phyloP scores from a whole-genome alignment of 2,329 filamentous ascomycete genomes.

The Seiridium cupressi region DNA sequence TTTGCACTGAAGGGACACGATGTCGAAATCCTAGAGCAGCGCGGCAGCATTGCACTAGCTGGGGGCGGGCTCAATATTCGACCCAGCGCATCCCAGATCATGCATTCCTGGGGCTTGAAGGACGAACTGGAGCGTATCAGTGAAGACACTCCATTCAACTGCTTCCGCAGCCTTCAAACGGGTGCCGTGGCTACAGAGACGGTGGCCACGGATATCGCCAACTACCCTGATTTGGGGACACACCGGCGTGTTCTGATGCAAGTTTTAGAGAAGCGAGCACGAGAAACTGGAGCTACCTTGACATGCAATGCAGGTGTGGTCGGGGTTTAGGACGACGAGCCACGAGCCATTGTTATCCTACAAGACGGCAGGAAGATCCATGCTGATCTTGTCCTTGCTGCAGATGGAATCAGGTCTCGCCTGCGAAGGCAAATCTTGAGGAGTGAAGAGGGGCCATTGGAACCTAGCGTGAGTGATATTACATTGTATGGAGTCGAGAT shows the following conservation, averaged over 20 bases:
- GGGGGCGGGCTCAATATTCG: constrained; percentile 3
- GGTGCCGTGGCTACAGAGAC: constrained; percentile 1
- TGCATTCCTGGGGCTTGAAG: constrained; percentile 6
- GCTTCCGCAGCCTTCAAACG: constrained; percentile 4
- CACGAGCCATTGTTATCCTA: neutral
- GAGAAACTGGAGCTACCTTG: neutral
- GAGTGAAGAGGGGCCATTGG: neutral
- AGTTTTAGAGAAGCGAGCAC: neutral
- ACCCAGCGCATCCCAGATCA: constrained; percentile 2
- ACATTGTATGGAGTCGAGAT: constrained; percentile 8
- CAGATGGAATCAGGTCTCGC: constrained; percentile 8
- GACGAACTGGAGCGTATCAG: constrained; percentile 8
- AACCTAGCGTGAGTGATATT: constrained; percentile 7
- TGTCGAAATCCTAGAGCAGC: constrained; percentile 9
- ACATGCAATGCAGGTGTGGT: neutral
- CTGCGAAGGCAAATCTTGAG: neutral
- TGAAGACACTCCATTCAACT: constrained; percentile 5
- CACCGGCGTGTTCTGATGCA: neutral
- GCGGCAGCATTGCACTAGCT: neutral
- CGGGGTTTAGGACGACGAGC: constrained; percentile 1
- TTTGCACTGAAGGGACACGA: constrained; percentile 5
- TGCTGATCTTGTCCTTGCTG: constrained; percentile 8
- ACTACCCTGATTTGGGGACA: constrained; percentile 5
- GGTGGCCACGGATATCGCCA: constrained; percentile 3
- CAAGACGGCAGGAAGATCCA: neutral